phyloP scores from a whole-genome alignment of 306 rosid species.

The Trifolium repens region DNA sequence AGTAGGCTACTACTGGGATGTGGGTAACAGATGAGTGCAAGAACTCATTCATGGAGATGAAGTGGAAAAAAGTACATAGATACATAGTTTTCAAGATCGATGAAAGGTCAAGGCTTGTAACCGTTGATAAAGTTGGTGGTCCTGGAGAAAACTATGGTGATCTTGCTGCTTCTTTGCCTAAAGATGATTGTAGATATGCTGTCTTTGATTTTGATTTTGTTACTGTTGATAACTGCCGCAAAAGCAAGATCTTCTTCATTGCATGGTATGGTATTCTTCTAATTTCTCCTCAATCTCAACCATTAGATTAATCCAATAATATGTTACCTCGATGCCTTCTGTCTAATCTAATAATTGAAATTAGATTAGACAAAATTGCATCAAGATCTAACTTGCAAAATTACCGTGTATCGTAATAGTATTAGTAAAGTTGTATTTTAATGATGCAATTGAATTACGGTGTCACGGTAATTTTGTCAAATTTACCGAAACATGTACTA shows the following conservation, averaged over 20 bases:
- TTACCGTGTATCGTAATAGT: not conserved
- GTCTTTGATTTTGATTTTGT: constrained; percentile 97
- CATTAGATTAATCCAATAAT: not conserved
- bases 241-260: constrained; percentile 99
- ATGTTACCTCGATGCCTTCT: not conserved
- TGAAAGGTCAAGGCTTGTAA: constrained; percentile 79
- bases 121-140: constrained; percentile 93
- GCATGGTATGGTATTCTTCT: constrained; percentile 82
- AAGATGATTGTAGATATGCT: constrained; percentile 92
- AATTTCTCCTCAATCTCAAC: not conserved
- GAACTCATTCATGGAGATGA: constrained; percentile 97
- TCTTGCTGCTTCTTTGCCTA: constrained; percentile 85
- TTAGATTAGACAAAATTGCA: not conserved
- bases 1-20: constrained; percentile 97
- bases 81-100: constrained; percentile 98
- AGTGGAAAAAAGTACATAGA: constrained; percentile 94
- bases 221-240: constrained; percentile 94
- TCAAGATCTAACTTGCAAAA: not conserved
- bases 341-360: not conserved
- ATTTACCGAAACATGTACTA: not conserved
- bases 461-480: not conserved
- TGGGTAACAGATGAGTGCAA: constrained; percentile 99
- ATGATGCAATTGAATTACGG: not conserved
- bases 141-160: constrained; percentile 84
- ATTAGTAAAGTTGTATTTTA: not conserved